Base-by-base conservation (phyloP, 768 basidiomycete species). In the Mycena leptocephala region DNA sequence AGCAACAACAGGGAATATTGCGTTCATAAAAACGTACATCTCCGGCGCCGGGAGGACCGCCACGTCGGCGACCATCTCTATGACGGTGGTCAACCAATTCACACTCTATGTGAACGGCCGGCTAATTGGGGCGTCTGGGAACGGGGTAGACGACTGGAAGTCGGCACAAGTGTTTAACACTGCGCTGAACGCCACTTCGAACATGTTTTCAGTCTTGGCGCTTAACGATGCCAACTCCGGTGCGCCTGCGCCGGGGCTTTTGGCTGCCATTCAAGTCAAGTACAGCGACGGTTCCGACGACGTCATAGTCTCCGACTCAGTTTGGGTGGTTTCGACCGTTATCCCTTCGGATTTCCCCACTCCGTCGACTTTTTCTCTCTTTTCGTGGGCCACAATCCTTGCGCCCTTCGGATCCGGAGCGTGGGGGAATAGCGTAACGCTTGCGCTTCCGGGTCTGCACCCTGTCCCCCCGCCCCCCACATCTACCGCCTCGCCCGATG, bases 311-410 rank as follows among this genome's bases (percentile, higher is more conserved):
- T 70, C 69, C 22, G 69, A 70, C 46, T n/a, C 39, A 14, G 33
- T 24, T 30, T 76, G 76, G 76, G 24, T 4, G 13, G 71, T 58
- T 32, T 62, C 71, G 24, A 39, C 58, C 20, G 22, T 30, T 14
- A 61, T 72, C 16, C 76, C 76, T 6, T 30, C 65, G 11, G 71
- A 69, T 33, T 76, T 69, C 61, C 76, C 76, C 11, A 46, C 66
- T 33, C 65, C 71, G 4, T 28, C 59, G n/a, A 11, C 48, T 39
- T 63, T 28, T 11, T 61, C 76, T 35, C 13, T 28, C 9, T 76
- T 72, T 32, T 14, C 30, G 11, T 14, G 33, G 14, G 76, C 76
- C 26, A 28, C 58, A n/a, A 48, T 67, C 28, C 26, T 41, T 16
- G 70, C 48, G 6, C 11, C 14, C 14, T 72, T 55, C 33, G 76